Conservation (phyloP, 2,329 filamentous ascomycete genomes). For the Diaporthe aspalathi region DNA sequence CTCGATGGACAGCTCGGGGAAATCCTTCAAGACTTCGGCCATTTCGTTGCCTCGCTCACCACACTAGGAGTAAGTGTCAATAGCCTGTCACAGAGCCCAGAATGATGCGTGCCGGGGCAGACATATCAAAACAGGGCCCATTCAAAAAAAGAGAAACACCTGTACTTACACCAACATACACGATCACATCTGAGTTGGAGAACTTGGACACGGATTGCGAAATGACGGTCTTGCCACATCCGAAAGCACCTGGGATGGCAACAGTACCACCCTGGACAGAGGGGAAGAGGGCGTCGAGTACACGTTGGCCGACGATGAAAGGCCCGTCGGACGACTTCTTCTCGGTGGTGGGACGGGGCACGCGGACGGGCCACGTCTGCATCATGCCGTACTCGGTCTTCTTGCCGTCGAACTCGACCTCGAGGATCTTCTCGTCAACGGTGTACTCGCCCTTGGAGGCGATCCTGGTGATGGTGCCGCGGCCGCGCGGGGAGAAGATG, state of each 20-base stretch:
- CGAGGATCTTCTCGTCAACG: constrained; percentile 91
- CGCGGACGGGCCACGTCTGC: constrained; percentile 98
- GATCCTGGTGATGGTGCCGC: constrained; percentile 92
- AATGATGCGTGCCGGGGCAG: not conserved
- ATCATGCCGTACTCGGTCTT: constrained; percentile 97
- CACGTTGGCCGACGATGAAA: constrained; percentile 96
- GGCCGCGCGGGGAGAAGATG: constrained; percentile 87
- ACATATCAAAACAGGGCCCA: not conserved
- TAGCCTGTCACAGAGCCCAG: not conserved
- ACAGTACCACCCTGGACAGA: constrained; percentile 97
- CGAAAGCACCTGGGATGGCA: constrained; percentile 97
- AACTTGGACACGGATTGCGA: constrained; percentile 99
- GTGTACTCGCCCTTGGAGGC: constrained; percentile 92
- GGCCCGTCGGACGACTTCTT: constrained; percentile 90
- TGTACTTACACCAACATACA: constrained; percentile 80
- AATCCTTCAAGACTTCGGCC: constrained; percentile 99
- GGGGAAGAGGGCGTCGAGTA: constrained; percentile 95
- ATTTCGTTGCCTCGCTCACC: constrained; percentile 99
- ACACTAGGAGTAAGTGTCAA: constrained; percentile 21
- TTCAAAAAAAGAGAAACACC: no score
- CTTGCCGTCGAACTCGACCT: constrained; percentile 96
- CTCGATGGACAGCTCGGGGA: constrained; percentile 96
- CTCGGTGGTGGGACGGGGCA: constrained; percentile 90
- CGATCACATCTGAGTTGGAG: constrained; percentile 98
- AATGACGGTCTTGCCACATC: constrained; percentile 99